These are phyloP conservation scores for Mycena leptocephala DNA, from an alignment of 768 basidiomycete species.

Conservation along the genomic window DNA sequence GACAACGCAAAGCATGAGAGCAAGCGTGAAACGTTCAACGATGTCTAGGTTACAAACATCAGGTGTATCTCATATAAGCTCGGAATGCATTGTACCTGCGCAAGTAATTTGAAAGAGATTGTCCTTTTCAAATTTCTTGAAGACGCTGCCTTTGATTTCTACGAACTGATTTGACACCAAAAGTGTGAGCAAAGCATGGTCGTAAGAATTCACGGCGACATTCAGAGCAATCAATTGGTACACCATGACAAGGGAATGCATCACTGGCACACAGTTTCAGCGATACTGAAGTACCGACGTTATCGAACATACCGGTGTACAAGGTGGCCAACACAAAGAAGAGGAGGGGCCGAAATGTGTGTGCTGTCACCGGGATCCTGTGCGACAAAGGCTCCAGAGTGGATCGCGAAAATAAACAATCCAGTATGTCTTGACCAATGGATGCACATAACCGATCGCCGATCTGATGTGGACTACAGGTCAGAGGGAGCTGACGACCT, in stretches of 20 bases:
- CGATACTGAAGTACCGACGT: background rate
- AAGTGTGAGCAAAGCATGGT: conserved; percentile 94
- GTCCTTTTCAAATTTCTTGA: conserved; percentile 99
- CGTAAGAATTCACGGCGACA: conserved; percentile 98
- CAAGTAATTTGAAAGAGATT: conserved; percentile 99
- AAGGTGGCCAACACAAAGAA: conserved; percentile 88
- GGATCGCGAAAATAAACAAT: conserved; percentile 95
- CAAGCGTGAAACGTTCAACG: conserved; percentile 95
- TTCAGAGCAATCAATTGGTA: conserved; percentile 96
- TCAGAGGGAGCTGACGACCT: conserved; percentile 16
- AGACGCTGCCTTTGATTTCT: conserved; percentile 99
- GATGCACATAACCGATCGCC: conserved; percentile 95
- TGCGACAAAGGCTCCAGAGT: conserved; percentile 85
- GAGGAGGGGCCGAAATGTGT: conserved; percentile 84
- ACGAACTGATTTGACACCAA: conserved; percentile 99
- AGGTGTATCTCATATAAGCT: background rate
- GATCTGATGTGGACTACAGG: conserved; percentile 71
- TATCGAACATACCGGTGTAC: conserved; percentile 79
- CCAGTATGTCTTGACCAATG: conserved; percentile 97
- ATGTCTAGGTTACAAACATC: conserved; percentile 74
- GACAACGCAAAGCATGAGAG: conserved; percentile 92
- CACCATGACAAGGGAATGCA: conserved; percentile 94
- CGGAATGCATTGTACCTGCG: conserved; percentile 73
- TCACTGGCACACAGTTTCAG: conserved; percentile 63
- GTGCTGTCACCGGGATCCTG: conserved; percentile 71